Evolutionary conservation across 768 basidiomycete genomes (phyloP), one percentile per base, ranked within the genome.

Genomic region (Mycena rebaudengoi): DNA sequence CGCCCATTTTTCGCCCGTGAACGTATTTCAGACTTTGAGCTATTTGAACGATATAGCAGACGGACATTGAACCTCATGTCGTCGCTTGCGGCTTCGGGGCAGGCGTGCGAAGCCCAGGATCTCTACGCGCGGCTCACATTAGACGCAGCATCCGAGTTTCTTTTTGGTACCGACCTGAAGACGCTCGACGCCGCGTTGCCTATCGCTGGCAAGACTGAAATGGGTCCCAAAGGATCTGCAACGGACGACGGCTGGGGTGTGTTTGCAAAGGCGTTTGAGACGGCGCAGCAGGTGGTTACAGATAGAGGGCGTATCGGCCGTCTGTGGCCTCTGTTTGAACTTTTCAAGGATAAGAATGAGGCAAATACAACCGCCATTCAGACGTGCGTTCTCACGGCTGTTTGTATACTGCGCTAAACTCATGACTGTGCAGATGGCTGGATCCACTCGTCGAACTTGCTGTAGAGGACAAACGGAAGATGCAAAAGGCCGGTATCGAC

Each of bases 1-100:
- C 86, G 91, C 6, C 91, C 91, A 4, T 92, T 91, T 76, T 91
- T 92, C 70, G 85, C 89, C 14, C 83, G 84, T n/a, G 90, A 92
- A 62, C 85, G 91, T 28, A 84, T 88, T 41, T 83, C 86, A 8
- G 90, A 92, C 69, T 90, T 90, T 52, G 85, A 89, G 18, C 79
- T 86, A 43, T 91, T 92, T 69, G 89, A 91, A 67, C 78, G 76
- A 41, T 83, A 89, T 64, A 77, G 83, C 8, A 62, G 72, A 23
- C 79, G 78, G n/a, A 83, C 86, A 0, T 60, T 90, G 4, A 74
- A 80, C 5, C 78, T 86, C 55, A 70, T 90, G n/a, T 81, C 83
- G 14, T 67, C 78, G 8, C 69, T 81, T 16, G 75, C 80, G 21
- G 64, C 76, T 18, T 64, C 75, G 1, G 67, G 77, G 43, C 74